Conservation (phyloP, 495 filamentous ascomycete species). For the Tuber melanosporum region DNA sequence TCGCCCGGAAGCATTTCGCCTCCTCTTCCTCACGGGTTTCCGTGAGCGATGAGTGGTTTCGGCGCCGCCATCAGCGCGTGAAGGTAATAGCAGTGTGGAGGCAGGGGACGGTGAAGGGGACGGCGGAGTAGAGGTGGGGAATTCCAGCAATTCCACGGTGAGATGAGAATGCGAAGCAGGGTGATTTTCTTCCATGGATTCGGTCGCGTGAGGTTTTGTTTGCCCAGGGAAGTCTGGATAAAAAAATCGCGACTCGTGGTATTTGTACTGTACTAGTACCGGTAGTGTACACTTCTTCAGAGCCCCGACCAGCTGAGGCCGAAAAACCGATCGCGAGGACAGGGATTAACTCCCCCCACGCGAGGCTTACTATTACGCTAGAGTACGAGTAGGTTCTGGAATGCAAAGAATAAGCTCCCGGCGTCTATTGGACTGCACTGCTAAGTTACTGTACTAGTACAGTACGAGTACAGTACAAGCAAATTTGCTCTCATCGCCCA, state of each 20-base stretch:
- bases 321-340: neutral
- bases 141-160: neutral
- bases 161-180: neutral
- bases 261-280: neutral
- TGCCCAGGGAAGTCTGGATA: neutral
- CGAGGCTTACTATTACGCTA: neutral
- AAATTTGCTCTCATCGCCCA: no score
- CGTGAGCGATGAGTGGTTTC: neutral
- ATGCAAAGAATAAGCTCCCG: neutral
- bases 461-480: no score
- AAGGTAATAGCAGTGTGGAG: neutral
- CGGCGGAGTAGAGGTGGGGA: neutral
- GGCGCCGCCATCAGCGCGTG: neutral
- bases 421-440: neutral
- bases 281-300: neutral
- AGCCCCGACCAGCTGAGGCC: neutral
- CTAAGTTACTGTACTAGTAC: no score
- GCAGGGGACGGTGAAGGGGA: neutral
- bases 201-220: neutral
- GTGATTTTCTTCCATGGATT: neutral
- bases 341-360: neutral
- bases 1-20: neutral
- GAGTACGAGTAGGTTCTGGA: neutral
- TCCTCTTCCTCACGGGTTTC: neutral
- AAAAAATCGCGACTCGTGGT: neutral